Evolutionary conservation across 331 rosid genomes (phyloP).

Genomic region (Erythrophleum ivorense): DNA sequence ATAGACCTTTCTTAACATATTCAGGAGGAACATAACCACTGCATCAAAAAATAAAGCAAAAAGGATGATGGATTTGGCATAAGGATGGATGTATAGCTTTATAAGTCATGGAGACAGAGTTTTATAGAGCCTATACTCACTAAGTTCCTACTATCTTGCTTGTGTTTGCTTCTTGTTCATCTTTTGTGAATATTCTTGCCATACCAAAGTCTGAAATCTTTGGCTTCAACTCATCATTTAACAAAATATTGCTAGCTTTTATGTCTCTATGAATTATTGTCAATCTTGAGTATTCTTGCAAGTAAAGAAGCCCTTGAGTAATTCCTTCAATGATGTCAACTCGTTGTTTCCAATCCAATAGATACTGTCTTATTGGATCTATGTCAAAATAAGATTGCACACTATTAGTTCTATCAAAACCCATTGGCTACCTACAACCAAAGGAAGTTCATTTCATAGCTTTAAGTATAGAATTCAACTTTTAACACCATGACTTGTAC

Average conservation of each 20-base stretch:
- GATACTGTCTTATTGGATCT: slow-evolving; percentile 33
- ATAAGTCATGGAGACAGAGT: background rate
- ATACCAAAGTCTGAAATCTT: slow-evolving; percentile 54
- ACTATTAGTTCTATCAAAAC: background rate
- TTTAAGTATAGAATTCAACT: background rate
- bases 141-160: slow-evolving; percentile 48
- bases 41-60: background rate
- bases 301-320: slow-evolving; percentile 56
- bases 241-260: slow-evolving; percentile 51
- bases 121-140: slow-evolving; percentile 1
- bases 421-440: background rate
- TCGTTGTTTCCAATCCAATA: slow-evolving; percentile 47
- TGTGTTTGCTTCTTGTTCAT: slow-evolving; percentile 54
- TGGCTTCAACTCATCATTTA: slow-evolving; percentile 45
- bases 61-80: background rate
- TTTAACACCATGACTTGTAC: background rate
- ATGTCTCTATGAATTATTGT: slow-evolving; percentile 50
- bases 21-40: slow-evolving; percentile 55
- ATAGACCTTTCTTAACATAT: slow-evolving; percentile 42
- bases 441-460: background rate
- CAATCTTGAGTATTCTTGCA: slow-evolving; percentile 51
- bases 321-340: slow-evolving; percentile 49
- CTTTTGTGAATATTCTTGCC: slow-evolving; percentile 47
- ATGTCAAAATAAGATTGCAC: background rate
- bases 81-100: background rate